Evolutionary conservation across 177 flowering plant species (phyloP).

Genomic region (Vitis hybrid): DNA sequence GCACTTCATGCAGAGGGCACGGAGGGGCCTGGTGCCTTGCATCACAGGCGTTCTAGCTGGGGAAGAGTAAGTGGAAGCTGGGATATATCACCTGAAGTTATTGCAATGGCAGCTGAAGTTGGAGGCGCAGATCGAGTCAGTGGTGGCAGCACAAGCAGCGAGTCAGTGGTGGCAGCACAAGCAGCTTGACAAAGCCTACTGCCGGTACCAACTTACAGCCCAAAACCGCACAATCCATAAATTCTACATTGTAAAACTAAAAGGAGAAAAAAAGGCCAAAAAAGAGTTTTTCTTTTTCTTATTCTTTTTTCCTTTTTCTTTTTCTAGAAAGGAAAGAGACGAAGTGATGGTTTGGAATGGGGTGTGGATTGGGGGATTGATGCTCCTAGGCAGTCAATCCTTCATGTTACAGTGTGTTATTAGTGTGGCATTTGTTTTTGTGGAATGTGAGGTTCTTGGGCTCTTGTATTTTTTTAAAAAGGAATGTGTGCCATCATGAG

Average conservation of each 20-base stretch:
- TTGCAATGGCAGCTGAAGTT: slow-evolving; percentile 19
- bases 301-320: too few species aligned
- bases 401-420: neutral
- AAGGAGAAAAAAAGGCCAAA: neutral
- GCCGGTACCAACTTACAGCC: neutral
- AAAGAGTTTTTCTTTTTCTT: too few species aligned
- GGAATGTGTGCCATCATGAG: neutral
- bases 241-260: neutral
- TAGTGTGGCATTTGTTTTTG: neutral
- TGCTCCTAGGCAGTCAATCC: too few species aligned
- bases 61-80: slow-evolving; percentile 28
- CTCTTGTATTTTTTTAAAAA: neutral
- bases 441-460: neutral
- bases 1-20: slow-evolving; percentile 35
- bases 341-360: neutral
- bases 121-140: slow-evolving; percentile 25
- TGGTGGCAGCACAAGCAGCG: slow-evolving; percentile 3
- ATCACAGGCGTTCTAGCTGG: slow-evolving; percentile 32
- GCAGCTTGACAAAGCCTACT: neutral
- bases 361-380: too few species aligned
- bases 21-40: slow-evolving; percentile 31
- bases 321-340: neutral
- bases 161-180: neutral
- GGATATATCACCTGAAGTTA: slow-evolving; percentile 25
- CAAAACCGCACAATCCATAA: neutral